Conservation (phyloP, 176 grass and related monocot species). For the Aegilops bicornis region DNA sequence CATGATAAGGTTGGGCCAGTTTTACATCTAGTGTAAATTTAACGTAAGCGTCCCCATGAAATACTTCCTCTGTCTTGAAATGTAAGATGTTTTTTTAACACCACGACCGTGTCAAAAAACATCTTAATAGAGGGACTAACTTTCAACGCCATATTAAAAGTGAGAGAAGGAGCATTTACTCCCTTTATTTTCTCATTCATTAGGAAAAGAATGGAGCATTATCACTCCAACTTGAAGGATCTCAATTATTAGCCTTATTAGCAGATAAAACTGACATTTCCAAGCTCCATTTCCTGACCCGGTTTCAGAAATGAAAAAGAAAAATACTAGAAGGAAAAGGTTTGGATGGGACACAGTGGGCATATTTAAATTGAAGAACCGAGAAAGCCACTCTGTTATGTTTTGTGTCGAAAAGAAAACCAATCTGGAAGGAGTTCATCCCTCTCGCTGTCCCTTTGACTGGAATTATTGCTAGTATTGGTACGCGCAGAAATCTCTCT, state of each 20-base stretch:
- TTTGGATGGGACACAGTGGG: background rate
- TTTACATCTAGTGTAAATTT: background rate
- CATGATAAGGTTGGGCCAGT: background rate
- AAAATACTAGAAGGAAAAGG: background rate
- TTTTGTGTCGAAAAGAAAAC: slow-evolving; percentile 15
- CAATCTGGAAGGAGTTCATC: slow-evolving; percentile 13
- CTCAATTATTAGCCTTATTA: background rate
- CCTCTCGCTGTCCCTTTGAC: slow-evolving; percentile 11
- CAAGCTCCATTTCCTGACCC: background rate
- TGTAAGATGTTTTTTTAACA: too few relatives aligned
- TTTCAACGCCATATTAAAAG: too few relatives aligned
- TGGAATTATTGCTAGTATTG: slow-evolving; percentile 20
- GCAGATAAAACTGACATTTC: background rate
- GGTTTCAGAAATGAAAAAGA: background rate
- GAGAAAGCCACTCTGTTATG: background rate
- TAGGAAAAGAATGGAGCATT: too few relatives aligned
- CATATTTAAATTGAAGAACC: background rate
- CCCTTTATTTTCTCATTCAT: too few relatives aligned
- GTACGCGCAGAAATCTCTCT: slow-evolving; percentile 2
- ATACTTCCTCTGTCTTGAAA: too few relatives aligned
- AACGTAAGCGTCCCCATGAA: background rate
- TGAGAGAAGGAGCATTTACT: too few relatives aligned
- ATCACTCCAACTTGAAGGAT: background rate
- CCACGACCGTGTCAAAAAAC: too few relatives aligned
- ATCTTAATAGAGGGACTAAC: too few relatives aligned